phyloP scores from a whole-genome alignment of 768 basidiomycete species.

The Leccinum rimulosum region DNA sequence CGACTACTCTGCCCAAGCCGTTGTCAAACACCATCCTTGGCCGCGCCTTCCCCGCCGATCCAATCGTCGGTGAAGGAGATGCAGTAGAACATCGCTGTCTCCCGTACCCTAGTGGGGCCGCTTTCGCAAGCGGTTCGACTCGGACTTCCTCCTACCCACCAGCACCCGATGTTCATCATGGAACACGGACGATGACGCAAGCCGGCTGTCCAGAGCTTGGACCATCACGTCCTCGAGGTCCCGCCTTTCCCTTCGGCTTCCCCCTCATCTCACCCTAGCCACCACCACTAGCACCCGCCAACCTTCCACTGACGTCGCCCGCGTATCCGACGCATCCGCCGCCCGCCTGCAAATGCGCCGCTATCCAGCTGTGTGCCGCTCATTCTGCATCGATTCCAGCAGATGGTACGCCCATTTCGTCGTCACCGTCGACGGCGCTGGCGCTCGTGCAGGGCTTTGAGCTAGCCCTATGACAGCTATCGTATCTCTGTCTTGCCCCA shows the following conservation, averaged over 20 bases:
- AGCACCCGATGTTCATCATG: too few relatives aligned
- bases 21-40: constrained; percentile 78
- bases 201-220: too few relatives aligned
- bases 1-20: constrained; percentile 91
- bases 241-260: too few relatives aligned
- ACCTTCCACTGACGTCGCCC: constrained; percentile 34
- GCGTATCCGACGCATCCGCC: constrained; percentile 20
- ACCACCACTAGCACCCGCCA: constrained; percentile 2
- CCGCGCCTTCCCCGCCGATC: constrained; percentile 77
- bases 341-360: constrained; percentile 13
- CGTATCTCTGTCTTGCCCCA: constrained; percentile 90
- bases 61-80: constrained; percentile 86
- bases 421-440: too few relatives aligned
- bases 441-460: constrained; percentile 78
- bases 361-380: constrained; percentile 63
- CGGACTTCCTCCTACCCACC: too few relatives aligned
- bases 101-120: too few relatives aligned
- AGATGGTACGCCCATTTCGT: constrained; percentile 60
- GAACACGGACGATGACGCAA: too few relatives aligned
- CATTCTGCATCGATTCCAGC: constrained; percentile 78
- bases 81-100: constrained; percentile 49
- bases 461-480: constrained; percentile 92
- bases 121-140: too few relatives aligned
- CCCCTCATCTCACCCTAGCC: too few relatives aligned
- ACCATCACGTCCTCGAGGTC: too few relatives aligned